These are phyloP conservation scores for Gossypium trilobum DNA, from an alignment of 441 rosid species.

Conservation along the genomic window DNA sequence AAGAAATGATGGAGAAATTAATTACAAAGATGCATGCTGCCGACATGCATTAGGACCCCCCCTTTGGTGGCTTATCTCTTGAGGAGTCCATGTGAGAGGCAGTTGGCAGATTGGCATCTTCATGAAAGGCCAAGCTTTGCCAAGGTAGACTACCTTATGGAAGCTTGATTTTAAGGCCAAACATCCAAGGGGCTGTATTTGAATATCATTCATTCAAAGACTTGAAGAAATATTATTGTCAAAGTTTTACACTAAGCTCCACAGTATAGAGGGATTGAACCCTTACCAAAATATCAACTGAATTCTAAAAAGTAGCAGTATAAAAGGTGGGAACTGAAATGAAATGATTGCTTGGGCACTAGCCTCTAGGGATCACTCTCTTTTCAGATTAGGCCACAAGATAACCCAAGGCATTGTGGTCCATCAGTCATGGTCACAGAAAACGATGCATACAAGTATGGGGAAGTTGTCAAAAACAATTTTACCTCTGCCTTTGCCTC, in stretches of 20 bases:
- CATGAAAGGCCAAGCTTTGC: conserved; percentile 12
- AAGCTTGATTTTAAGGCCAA: neutral
- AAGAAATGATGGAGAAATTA: conserved; percentile 5
- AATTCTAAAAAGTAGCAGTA: neutral
- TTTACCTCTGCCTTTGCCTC: neutral
- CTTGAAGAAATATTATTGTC: neutral
- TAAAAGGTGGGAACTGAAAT: neutral
- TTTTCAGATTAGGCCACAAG: neutral
- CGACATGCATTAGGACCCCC: conserved; percentile 16
- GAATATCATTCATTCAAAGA: neutral
- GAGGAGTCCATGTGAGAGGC: conserved; percentile 27
- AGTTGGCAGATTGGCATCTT: conserved; percentile 22
- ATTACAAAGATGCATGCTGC: neutral
- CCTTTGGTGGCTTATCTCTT: neutral
- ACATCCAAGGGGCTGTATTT: neutral
- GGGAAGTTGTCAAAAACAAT: neutral
- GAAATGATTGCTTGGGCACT: neutral
- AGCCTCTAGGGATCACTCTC: neutral
- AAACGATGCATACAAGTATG: neutral
- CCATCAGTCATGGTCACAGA: neutral
- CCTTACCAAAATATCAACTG: neutral
- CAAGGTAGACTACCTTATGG: neutral
- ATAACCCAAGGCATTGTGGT: neutral
- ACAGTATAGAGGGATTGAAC: neutral
- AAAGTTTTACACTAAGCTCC: neutral